Evolutionary conservation across 306 rosid genomes (phyloP).

Genomic region (Argentina anserina): DNA sequence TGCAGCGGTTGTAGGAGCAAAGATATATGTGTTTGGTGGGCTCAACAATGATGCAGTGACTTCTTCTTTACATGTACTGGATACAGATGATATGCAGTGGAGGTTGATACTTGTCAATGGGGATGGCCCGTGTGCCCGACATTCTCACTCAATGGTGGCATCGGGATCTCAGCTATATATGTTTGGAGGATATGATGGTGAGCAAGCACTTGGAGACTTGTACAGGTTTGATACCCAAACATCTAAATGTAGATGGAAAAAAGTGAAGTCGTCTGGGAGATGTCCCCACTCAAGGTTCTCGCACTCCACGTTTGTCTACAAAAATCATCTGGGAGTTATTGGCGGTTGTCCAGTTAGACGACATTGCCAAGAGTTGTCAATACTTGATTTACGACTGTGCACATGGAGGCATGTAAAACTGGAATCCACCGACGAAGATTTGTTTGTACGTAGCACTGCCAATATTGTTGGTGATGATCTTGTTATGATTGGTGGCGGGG

Average conservation of each 20-base stretch:
- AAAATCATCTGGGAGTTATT: conserved; percentile 66
- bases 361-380: conserved; percentile 62
- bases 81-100: conserved; percentile 60
- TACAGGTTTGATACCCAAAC: conserved; percentile 59
- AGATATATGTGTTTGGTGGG: conserved; percentile 88
- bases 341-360: conserved; percentile 94
- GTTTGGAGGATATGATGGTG: conserved; percentile 83
- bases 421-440: conserved; percentile 54
- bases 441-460: conserved; percentile 86
- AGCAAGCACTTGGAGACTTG: conserved; percentile 80
- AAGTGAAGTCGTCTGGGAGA: conserved; percentile 61
- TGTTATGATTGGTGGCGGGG: conserved; percentile 84
- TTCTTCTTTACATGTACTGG: conserved; percentile 63
- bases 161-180: conserved; percentile 56
- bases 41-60: conserved; percentile 61
- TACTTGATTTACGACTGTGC: conserved; percentile 62
- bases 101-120: conserved; percentile 55
- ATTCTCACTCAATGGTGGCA: conserved; percentile 89
- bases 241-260: conserved; percentile 64
- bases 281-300: conserved; percentile 89
- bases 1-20: conserved; percentile 64
- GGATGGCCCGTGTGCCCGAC: conserved; percentile 73
- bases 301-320: conserved; percentile 76
- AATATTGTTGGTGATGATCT: conserved; percentile 67
- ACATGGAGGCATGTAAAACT: conserved; percentile 71